Evolutionary conservation across 129 eudicot species (phyloP), one percentile per base, ranked within the genome.

Genomic region (Chrysanthemum seticuspe): DNA sequence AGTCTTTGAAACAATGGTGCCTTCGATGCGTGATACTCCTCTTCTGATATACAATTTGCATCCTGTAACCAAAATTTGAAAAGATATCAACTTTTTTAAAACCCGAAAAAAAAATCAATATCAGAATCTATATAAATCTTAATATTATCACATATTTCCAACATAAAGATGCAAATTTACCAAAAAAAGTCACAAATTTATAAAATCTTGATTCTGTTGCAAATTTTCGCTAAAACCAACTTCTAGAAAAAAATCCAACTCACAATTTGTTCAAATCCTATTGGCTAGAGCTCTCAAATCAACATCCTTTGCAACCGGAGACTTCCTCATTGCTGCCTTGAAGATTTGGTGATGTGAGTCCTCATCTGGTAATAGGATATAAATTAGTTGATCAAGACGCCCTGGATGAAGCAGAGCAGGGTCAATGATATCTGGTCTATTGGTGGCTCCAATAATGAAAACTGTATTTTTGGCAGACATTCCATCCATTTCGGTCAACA

Each of bases 1-100:
- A 90, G 78, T 62, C 94, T 88, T 73, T 91, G 97, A 71, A 95
- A 18, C 79, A 95, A 77, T 27, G 99, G 97, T 73, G 88, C 78
- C 82, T 95, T 90, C 23, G 99, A 95, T 10, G 90, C 77, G 61
- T 95, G 99, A 70, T 95, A 91, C 81, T 95, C 99, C 56, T 90
- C 99, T 59, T 83, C 96, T 7, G 99, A 54, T 83, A 95, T 95
- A 73, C 97, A 91, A 65, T 88, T 87, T 54, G 91, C 97, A 83
- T 95, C 99, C 99, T 94, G 58, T 16, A 81, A 56, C 68, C 48
- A 77, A 61, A 62, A 53, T 68, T 19, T 5, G 44, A 60, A 34
- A 55, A 49, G 3, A 62, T 62, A 13, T 1, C 11, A 16, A 50
- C 27, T 19, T 34, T 47, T 12, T 63, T n/a, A 23, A n/a, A 23